Evolutionary conservation across 2,329 filamentous ascomycete genomes (phyloP).

Genomic region (Cordyceps sp.): DNA sequence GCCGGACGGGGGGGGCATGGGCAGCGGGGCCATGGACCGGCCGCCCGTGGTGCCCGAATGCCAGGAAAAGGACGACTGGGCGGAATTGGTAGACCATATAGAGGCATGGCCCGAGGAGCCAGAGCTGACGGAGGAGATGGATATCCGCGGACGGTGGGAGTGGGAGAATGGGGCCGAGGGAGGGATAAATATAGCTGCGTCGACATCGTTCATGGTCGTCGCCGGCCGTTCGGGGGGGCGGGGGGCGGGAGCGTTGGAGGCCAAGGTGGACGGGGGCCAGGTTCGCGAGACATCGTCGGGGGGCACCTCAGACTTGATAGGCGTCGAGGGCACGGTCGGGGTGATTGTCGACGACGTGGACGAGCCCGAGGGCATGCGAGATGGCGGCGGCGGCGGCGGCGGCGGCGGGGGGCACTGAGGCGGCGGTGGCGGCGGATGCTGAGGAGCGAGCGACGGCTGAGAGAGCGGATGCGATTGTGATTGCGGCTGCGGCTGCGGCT

Average conservation of each 20-base stretch:
- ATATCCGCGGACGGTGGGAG: slow-evolving; percentile 23
- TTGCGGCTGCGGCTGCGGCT: too few relatives aligned
- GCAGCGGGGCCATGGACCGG: slow-evolving; percentile 19
- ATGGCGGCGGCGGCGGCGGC: slow-evolving; percentile 6
- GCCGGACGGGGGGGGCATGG: slow-evolving; percentile 15
- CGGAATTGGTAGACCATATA: slow-evolving; percentile 25
- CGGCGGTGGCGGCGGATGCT: slow-evolving; percentile 12
- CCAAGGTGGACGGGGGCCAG: slow-evolving; percentile 5
- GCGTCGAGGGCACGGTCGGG: slow-evolving; percentile 7
- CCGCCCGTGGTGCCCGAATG: slow-evolving; percentile 17
- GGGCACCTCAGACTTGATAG: slow-evolving; percentile 14
- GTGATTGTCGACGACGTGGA: slow-evolving; percentile 3
- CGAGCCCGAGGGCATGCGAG: background rate
- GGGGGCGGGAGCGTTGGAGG: slow-evolving; percentile 3
- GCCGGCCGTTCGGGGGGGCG: slow-evolving; percentile 1
- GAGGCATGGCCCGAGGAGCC: slow-evolving; percentile 31
- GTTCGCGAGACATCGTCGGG: slow-evolving; percentile 11
- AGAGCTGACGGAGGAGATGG: slow-evolving; percentile 32
- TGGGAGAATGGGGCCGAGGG: slow-evolving; percentile 19
- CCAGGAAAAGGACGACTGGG: slow-evolving; percentile 22
- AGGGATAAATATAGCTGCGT: slow-evolving; percentile 15
- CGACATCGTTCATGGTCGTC: slow-evolving; percentile 4
- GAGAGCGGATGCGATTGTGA: slow-evolving; percentile 3
- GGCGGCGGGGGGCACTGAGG: slow-evolving; percentile 6
- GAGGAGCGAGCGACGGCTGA: slow-evolving; percentile 7